Evolutionary conservation across 2,329 filamentous ascomycete species (phyloP).

Genomic region (Plectosphaerella sp.): DNA sequence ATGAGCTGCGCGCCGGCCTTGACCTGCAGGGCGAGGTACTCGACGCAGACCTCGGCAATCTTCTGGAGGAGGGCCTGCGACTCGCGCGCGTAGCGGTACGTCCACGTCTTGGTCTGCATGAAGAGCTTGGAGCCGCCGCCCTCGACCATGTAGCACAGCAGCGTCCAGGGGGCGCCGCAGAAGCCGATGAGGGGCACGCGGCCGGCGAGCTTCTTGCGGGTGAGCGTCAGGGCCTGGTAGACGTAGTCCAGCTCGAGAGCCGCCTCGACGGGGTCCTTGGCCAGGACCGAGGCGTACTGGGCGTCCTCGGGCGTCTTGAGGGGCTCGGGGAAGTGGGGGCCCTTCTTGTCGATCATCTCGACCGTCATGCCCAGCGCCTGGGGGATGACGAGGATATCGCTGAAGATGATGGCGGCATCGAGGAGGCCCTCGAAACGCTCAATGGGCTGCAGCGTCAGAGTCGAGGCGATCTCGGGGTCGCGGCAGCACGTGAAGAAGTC

Average conservation of each 20-base stretch:
- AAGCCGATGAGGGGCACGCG: conserved; percentile 93
- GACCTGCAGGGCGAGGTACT: conserved; percentile 90
- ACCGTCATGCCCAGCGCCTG: conserved; percentile 99
- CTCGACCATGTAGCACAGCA: conserved; percentile 99
- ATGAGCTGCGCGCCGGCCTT: conserved; percentile 89
- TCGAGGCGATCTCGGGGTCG: conserved; percentile 85
- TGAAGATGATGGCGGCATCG: conserved; percentile 98
- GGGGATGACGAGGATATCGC: conserved; percentile 94
- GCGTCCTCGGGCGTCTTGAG: conserved; percentile 73
- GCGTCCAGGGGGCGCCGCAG: conserved; percentile 93
- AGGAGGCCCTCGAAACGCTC: conserved; percentile 87
- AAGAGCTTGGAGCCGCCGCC: conserved; percentile 95
- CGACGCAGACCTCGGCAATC: conserved; percentile 90
- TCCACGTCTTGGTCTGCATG: conserved; percentile 91
- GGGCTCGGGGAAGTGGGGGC: conserved; percentile 87
- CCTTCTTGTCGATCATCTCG: conserved; percentile 97
- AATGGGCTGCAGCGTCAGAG: conserved; percentile 88
- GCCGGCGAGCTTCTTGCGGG: conserved; percentile 79
- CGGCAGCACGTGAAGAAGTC: conserved; percentile 99
- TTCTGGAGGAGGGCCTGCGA: conserved; percentile 80
- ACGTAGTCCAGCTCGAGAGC: conserved; percentile 85
- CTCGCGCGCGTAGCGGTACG: conserved; percentile 81
- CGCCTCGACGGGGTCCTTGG: conserved; percentile 71
- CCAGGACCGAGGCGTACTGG: conserved; percentile 76
- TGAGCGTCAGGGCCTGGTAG: conserved; percentile 90